phyloP scores from a whole-genome alignment of 768 basidiomycete species.

The Tylopilus sp. region DNA sequence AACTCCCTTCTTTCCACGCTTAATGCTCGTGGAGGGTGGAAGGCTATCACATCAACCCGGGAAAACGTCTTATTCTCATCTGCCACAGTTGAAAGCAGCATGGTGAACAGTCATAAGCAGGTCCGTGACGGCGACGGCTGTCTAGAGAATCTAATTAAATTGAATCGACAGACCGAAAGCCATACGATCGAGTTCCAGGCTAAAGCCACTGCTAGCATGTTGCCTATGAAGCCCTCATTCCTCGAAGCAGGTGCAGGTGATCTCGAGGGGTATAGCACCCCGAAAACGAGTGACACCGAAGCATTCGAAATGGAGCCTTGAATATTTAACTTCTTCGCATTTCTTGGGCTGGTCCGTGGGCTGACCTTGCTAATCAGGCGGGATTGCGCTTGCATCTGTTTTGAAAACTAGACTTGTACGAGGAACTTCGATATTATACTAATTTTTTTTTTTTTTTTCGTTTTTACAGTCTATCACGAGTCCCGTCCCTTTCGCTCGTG shows the following conservation, averaged over 20 bases:
- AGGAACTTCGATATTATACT: background rate
- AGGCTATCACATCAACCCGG: background rate
- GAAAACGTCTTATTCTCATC: constrained; percentile 12
- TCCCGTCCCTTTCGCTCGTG: background rate
- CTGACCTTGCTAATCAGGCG: background rate
- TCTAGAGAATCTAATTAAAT: background rate
- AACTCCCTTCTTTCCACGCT: constrained; percentile 23
- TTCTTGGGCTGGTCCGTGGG: background rate
- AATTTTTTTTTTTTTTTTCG: no score
- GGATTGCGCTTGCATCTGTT: background rate
- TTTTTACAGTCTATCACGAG: background rate
- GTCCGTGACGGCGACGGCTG: background rate
- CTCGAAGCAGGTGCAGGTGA: background rate
- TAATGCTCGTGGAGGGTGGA: constrained; percentile 26
- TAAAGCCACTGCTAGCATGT: background rate
- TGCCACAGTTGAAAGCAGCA: background rate
- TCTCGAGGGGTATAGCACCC: background rate
- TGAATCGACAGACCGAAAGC: background rate
- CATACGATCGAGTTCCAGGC: constrained; percentile 3
- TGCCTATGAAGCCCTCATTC: background rate
- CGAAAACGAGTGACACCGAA: background rate
- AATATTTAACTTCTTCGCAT: no score
- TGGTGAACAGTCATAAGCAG: background rate
- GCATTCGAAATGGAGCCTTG: background rate
- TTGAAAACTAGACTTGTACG: background rate